Evolutionary conservation across 352 stramenopile genomes (phyloP).

Genomic region (Pelagophyceae sp.): DNA sequence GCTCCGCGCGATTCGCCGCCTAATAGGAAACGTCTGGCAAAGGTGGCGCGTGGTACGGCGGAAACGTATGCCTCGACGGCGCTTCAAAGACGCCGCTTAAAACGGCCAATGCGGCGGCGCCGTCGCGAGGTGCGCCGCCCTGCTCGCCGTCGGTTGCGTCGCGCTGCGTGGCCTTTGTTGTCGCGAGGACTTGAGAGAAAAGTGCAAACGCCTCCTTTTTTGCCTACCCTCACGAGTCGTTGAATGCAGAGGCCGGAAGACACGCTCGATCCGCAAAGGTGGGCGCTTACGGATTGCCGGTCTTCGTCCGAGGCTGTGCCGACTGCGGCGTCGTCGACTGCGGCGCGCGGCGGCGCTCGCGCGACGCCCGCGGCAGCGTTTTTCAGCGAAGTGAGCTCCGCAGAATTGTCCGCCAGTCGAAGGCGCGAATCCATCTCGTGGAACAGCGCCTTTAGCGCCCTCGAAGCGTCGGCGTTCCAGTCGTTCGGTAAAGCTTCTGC

Average conservation of each 20-base stretch:
- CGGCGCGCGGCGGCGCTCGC: no score
- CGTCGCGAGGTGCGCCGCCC: neutral
- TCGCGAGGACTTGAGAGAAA: neutral
- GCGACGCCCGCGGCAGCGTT: conserved; percentile 2
- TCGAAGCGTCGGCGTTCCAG: neutral
- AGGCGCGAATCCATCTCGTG: conserved; percentile 22
- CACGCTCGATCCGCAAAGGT: no score
- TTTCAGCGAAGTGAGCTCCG: conserved; percentile 1
- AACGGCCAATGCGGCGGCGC: no score
- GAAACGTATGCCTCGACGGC: no score
- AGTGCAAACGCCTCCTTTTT: neutral
- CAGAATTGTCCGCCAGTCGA: neutral
- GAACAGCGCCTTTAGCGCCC: conserved; percentile 18
- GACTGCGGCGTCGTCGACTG: neutral
- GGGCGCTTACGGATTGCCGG: neutral
- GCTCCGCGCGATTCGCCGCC: no score
- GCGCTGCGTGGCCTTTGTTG: neutral
- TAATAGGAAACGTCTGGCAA: no score
- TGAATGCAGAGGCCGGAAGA: neutral
- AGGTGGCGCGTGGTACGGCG: no score
- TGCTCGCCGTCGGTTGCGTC: neutral
- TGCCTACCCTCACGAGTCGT: conserved; percentile 5
- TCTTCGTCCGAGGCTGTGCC: conserved; percentile 18
- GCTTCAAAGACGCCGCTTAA: no score
- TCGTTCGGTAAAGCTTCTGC: neutral